Base-by-base conservation (phyloP, 2,329 filamentous ascomycete species). In the Calonectria naviculata region DNA sequence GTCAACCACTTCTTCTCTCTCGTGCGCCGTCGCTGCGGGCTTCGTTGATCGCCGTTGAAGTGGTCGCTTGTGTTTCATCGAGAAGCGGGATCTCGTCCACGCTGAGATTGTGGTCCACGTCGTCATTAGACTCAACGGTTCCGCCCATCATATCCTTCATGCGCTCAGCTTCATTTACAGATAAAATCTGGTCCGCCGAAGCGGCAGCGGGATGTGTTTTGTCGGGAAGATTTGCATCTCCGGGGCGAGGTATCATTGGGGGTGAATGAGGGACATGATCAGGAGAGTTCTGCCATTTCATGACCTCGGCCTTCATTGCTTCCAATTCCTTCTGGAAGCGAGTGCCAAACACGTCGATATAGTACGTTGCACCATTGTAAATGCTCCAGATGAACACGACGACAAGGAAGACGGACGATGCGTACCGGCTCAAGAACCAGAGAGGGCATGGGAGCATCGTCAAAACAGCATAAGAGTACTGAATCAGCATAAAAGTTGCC, bases 261-360 rank as follows among this genome's bases (percentile, higher is more conserved):
- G 83, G 83, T 2, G 83, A 84, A 24, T 81, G 82, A 4, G 82
- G 77, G 64, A 81, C 76, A 13, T 86, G 76, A 19, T 91, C 89
- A 1, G 90, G 87, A 36, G 85, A 88, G 71, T 86, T 88, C 82
- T 98, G 95, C 94, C 95, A 97, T 81, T 95, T 96, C 54, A 92
- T 90, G 10, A 99, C 95, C 80, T 99, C 97, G 67, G 91, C 91
- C 84, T 93, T 95, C 85, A 99, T 89, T 64, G 93, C 89, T 81
- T 99, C 95, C 15, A 99, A 88, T 83, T 99, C 97, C 80, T 96
- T 98, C 86, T 99, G 95, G 87, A 99, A 98, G 3, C 95, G 91
- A 78, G 94, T 97, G 65, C 97, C 97, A 81, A 98, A 99, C 2
- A 98, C 94, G 78, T 99, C 97, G 79, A 99, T 98, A 84, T 99